A percentile compares a stretch with the other conserved stretches of the same genome.
phyloP scores from a whole-genome alignment of 345 rosid species.

The Heritiera littoralis region DNA sequence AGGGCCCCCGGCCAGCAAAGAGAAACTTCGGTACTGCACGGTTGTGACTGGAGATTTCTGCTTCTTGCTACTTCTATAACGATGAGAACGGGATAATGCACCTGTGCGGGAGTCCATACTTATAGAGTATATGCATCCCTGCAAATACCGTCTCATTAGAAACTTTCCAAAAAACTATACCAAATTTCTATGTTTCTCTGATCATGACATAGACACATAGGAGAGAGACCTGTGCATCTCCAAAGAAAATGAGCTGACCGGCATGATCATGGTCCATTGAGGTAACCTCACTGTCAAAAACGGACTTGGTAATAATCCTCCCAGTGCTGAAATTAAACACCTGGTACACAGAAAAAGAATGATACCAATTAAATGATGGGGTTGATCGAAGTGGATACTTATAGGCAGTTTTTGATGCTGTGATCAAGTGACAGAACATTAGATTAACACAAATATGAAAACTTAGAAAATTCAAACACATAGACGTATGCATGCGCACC shows the following conservation, averaged over 20 bases:
- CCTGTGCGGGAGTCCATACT: conserved; percentile 81
- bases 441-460: neutral
- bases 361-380: conserved; percentile 27
- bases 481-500: neutral
- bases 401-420: neutral
- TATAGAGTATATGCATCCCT: conserved; percentile 84
- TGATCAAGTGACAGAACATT: neutral
- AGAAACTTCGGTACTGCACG: conserved; percentile 90
- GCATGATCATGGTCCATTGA: conserved; percentile 98
- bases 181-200: conserved; percentile 3
- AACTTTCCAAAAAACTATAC: neutral
- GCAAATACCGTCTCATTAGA: conserved; percentile 26
- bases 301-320: conserved; percentile 60
- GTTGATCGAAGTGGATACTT: neutral
- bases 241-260: conserved; percentile 90
- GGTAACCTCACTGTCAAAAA: conserved; percentile 66
- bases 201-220: neutral
- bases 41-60: conserved; percentile 78
- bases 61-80: conserved; percentile 59
- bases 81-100: conserved; percentile 83
- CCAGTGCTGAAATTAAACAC: conserved; percentile 98
- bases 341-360: conserved; percentile 46
- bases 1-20: conserved; percentile 85
- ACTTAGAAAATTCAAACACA: neutral
- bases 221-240: conserved; percentile 72